Conservation (phyloP, 306 rosid species). For the Rubus idaeus region DNA sequence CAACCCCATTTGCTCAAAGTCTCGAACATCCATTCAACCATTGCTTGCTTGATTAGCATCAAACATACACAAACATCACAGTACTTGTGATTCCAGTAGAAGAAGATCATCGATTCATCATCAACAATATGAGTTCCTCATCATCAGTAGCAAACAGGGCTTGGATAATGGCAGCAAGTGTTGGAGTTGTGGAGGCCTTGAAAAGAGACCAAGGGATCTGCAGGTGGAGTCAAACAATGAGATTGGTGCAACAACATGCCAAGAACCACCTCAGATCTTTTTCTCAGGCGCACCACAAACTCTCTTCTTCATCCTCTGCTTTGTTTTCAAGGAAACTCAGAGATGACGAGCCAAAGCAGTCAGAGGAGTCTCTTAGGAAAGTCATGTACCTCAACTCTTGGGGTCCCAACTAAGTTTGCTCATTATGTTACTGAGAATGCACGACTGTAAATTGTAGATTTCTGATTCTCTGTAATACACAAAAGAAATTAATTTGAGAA, state of each 20-base stretch:
- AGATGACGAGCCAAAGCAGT: slow-evolving; percentile 46
- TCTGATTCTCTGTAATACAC: background rate
- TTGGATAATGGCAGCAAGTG: slow-evolving; percentile 37
- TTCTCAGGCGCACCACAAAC: slow-evolving; percentile 30
- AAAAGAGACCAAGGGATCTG: slow-evolving; percentile 61
- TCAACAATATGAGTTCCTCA: slow-evolving; percentile 19
- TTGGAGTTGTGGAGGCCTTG: slow-evolving; percentile 43
- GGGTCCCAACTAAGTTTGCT: slow-evolving; percentile 41
- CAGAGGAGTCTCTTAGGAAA: slow-evolving; percentile 67
- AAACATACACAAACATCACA: background rate
- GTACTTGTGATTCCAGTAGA: background rate
- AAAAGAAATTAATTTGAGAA: background rate
- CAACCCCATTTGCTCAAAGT: background rate
- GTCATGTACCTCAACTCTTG: slow-evolving; percentile 69
- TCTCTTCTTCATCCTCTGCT: slow-evolving; percentile 36
- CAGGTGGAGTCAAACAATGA: slow-evolving; percentile 42
- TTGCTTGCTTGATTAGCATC: too few relatives aligned
- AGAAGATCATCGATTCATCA: background rate
- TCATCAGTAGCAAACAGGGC: slow-evolving; percentile 3
- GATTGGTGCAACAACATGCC: slow-evolving; percentile 35
- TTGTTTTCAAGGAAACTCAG: slow-evolving; percentile 27
- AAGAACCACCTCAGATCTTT: slow-evolving; percentile 32
- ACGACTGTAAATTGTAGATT: background rate
- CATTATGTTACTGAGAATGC: background rate
- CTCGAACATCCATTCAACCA: background rate